Evolutionary conservation across 352 stramenopile species (phyloP), one percentile per base, ranked within the genome.

Genomic region (Pythium folliculosum): DNA sequence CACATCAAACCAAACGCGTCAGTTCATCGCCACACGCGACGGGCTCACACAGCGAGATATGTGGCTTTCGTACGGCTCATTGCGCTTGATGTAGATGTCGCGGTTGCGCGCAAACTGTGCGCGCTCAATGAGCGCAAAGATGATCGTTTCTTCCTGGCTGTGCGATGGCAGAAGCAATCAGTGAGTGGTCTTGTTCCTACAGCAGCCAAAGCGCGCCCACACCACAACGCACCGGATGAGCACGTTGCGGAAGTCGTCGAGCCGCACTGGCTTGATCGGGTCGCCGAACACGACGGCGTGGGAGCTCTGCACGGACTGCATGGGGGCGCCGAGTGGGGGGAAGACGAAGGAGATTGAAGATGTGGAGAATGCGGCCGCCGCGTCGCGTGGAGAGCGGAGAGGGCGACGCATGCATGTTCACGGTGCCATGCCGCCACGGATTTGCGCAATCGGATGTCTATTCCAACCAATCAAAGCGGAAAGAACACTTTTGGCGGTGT

Each of bases 101-200:
- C 68, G 57, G 80, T 99, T 99, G 52, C 81, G 82, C n/a, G 94
- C 78, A 77, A 98, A 99, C 75, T 99, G 96, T 17, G 97, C 88
- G 59, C 97, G 87, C 78, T 99, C 97, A 72, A 99, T 99, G 21
- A 99, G 73, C n/a, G 97, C 95, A 76, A 99, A 99, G 78, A 99
- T 99, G 73, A 99, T 99, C 0, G 97, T 99, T 82, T 99, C 97
- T 76, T 99, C 94, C 72, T 97, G 90, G 23, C 86, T 91, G 68
- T 38, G 4, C 22, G 5, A 22, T 37, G 45, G 12, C n/a, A 52
- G 6, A 13, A 17, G 5, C 2, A 0, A 35, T 38, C 14, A 5
- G 19, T 27, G 30, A 59, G 25, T 38, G 8, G 37, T 47, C 40
- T 47, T 47, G 8, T 45, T 49, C 4, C 23, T 43, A 9, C 5